phyloP scores from a whole-genome alignment of 2,329 filamentous ascomycete genomes.

The Nemania sp. region DNA sequence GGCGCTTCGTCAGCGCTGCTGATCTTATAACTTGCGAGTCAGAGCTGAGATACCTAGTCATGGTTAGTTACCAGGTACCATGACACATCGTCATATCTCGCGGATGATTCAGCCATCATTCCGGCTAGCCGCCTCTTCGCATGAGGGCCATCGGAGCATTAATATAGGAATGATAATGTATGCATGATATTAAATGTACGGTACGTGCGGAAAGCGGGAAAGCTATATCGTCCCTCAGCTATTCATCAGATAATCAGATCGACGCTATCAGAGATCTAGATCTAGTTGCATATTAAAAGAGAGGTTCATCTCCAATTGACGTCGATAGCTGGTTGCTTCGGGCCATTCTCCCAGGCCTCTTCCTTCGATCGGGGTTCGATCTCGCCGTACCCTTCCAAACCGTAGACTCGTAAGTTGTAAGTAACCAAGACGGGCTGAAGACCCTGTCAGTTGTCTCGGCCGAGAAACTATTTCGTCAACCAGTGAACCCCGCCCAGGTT shows the following conservation, averaged over 20 bases:
- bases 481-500: slow-evolving; percentile 7
- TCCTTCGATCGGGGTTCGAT: slow-evolving; percentile 2
- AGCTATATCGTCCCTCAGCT: slow-evolving; percentile 7
- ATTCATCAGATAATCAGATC: slow-evolving; percentile 14
- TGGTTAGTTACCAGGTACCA: background rate
- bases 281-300: slow-evolving; percentile 10
- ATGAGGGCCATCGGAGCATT: slow-evolving; percentile 16
- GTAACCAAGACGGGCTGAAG: background rate
- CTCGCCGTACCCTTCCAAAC: background rate
- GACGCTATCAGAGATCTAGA: slow-evolving; percentile 25
- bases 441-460: slow-evolving; percentile 5
- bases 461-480: slow-evolving; percentile 4
- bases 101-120: slow-evolving; percentile 7
- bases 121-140: slow-evolving; percentile 13
- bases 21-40: background rate
- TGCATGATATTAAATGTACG: background rate
- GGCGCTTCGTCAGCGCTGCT: background rate
- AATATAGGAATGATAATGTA: slow-evolving; percentile 12
- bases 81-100: background rate
- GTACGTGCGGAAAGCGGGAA: slow-evolving; percentile 17
- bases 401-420: background rate
- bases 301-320: slow-evolving; percentile 11
- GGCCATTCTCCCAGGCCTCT: background rate
- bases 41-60: background rate
- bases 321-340: background rate